These are phyloP conservation scores for Gossypium australe DNA, from an alignment of 345 rosid species.

Conservation along the genomic window DNA sequence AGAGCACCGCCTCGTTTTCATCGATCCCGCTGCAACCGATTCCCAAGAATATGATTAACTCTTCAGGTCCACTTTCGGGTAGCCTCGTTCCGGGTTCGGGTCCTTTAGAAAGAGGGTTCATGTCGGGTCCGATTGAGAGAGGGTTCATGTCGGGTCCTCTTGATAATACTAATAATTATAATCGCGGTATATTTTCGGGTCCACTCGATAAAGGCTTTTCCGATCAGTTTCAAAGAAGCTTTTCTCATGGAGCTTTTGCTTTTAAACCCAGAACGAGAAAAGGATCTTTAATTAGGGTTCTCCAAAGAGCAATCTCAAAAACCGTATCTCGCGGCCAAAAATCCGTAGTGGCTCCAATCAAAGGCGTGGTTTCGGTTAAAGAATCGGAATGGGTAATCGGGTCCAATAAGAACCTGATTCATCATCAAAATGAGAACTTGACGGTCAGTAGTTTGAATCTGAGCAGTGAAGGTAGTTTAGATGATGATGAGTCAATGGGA, in stretches of 20 bases:
- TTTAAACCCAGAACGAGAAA: constrained; percentile 47
- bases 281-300: constrained; percentile 58
- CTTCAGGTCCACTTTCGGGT: constrained; percentile 37
- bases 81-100: constrained; percentile 60
- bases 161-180: constrained; percentile 25
- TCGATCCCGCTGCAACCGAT: constrained; percentile 88
- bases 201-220: constrained; percentile 45
- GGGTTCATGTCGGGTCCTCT: constrained; percentile 91
- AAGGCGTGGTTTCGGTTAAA: constrained; percentile 38
- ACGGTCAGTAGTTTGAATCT: constrained; percentile 56
- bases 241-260: constrained; percentile 66
- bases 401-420: constrained; percentile 36
- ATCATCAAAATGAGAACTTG: constrained; percentile 50
- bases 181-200: constrained; percentile 51
- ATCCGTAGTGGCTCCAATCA: constrained; percentile 77
- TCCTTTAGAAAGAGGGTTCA: constrained; percentile 67
- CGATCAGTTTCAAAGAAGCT: constrained; percentile 71
- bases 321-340: constrained; percentile 65
- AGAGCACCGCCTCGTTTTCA: constrained; percentile 82
- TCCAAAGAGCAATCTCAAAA: constrained; percentile 69
- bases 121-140: constrained; percentile 85
- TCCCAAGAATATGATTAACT: constrained; percentile 42
- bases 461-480: constrained; percentile 73
- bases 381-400: constrained; percentile 70
- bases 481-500: constrained; percentile 64